Conservation (phyloP, 495 filamentous ascomycete genomes). For the Lophium mytilinum region DNA sequence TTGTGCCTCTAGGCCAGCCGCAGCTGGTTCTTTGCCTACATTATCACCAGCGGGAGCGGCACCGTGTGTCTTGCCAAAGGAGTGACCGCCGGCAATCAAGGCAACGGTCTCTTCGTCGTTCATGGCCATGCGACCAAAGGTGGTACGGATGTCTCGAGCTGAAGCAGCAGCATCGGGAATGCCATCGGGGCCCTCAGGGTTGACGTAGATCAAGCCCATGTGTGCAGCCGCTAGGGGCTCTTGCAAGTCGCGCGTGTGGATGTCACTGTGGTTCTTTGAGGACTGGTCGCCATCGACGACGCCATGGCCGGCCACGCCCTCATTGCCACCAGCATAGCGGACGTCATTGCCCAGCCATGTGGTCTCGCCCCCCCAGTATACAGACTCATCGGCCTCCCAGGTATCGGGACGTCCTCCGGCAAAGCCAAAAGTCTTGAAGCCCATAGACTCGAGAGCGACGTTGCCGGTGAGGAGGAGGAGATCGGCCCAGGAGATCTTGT, state of each 20-base stretch:
- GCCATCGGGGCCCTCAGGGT: constrained; percentile 67
- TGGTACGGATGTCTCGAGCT: constrained; percentile 58
- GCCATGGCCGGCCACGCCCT: constrained; percentile 37
- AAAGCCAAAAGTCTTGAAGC: constrained; percentile 64
- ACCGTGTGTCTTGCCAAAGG: constrained; percentile 69
- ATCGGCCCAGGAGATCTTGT: constrained; percentile 73
- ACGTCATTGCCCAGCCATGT: constrained; percentile 63
- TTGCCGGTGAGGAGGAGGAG: constrained; percentile 61
- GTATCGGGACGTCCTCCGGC: constrained; percentile 60
- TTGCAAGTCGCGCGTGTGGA: constrained; percentile 54
- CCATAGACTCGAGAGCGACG: constrained; percentile 68
- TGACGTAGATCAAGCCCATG: constrained; percentile 73
- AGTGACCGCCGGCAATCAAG: constrained; percentile 65
- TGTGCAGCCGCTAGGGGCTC: constrained; percentile 54
- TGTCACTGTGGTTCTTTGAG: constrained; percentile 41
- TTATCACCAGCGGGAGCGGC: constrained; percentile 46
- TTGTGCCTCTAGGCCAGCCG: constrained; percentile 50
- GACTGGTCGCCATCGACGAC: constrained; percentile 42
- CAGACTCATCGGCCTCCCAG: constrained; percentile 64
- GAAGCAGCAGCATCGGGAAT: constrained; percentile 59
- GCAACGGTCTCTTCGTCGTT: constrained; percentile 70
- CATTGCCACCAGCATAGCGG: constrained; percentile 48
- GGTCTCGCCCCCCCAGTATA: constrained; percentile 66
- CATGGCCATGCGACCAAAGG: constrained; percentile 71
- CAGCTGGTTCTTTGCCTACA: constrained; percentile 57